These are phyloP conservation scores for Cucurbita maxima DNA, from an alignment of 306 rosid species.

Conservation along the genomic window DNA sequence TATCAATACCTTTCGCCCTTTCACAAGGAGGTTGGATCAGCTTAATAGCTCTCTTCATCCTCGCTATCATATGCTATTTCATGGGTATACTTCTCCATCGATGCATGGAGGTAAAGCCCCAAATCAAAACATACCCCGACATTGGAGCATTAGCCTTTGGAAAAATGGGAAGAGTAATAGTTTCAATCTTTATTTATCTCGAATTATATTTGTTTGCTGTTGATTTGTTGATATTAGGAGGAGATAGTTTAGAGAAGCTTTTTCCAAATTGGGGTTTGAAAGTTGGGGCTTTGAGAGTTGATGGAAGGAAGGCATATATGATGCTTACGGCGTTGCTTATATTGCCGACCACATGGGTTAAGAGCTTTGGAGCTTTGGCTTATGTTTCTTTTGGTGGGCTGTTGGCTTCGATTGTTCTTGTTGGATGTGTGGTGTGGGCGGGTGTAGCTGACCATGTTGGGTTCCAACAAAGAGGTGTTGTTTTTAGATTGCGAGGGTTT, in stretches of 20 bases:
- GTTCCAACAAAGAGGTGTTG: slow-evolving; percentile 22
- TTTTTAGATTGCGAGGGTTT: slow-evolving; percentile 20
- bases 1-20: slow-evolving; percentile 63
- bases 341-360: slow-evolving; percentile 62
- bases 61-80: slow-evolving; percentile 45
- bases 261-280: slow-evolving; percentile 30
- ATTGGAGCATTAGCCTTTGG: slow-evolving; percentile 57
- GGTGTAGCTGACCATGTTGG: slow-evolving; percentile 50
- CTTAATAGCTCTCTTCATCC: slow-evolving; percentile 22
- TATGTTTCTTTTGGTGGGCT: slow-evolving; percentile 59
- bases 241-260: slow-evolving; percentile 43
- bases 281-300: slow-evolving; percentile 17
- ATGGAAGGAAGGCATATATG: slow-evolving; percentile 30
- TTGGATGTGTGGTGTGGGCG: slow-evolving; percentile 33
- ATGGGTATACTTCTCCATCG: slow-evolving; percentile 43
- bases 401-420: slow-evolving; percentile 29
- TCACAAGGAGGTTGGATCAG: slow-evolving; percentile 74
- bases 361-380: slow-evolving; percentile 34
- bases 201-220: slow-evolving; percentile 41
- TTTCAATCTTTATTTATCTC: slow-evolving; percentile 30
- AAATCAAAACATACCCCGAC: slow-evolving; percentile 37
- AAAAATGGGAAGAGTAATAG: slow-evolving; percentile 25
- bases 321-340: slow-evolving; percentile 28
- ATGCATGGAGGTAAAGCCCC: slow-evolving; percentile 35
- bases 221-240: slow-evolving; percentile 51